These are phyloP conservation scores for Rutidosis leptorrhynchoides DNA, from an alignment of 129 eudicot genomes.

Conservation along the genomic window DNA sequence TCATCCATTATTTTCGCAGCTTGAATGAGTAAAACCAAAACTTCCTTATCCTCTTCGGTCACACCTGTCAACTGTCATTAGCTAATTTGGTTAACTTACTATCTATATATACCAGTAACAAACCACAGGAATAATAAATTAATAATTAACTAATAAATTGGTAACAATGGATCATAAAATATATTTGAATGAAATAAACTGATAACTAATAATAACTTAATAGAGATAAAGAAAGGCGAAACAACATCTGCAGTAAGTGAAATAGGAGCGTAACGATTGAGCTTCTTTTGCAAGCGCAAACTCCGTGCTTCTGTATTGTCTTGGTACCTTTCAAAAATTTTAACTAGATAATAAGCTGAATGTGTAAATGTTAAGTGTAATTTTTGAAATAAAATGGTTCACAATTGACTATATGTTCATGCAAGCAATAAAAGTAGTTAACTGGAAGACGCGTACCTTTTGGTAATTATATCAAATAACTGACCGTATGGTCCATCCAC, in stretches of 20 bases:
- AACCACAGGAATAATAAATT: not conserved
- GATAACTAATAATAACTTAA: not conserved
- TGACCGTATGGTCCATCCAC: constrained; percentile 76
- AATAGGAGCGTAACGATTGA: constrained; percentile 73
- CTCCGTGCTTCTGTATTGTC: constrained; percentile 47
- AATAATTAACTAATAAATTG: no score
- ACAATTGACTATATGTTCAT: no score
- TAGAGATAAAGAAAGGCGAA: constrained; percentile 7
- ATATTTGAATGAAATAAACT: not conserved
- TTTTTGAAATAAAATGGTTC: not conserved
- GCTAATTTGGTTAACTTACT: constrained; percentile 10
- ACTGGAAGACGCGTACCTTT: no score
- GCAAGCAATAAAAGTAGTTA: no score
- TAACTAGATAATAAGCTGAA: constrained; percentile 11
- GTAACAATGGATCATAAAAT: not conserved
- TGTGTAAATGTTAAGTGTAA: not conserved
- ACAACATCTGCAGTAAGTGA: constrained; percentile 81
- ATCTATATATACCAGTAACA: not conserved
- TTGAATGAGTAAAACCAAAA: constrained; percentile 52
- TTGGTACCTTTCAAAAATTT: constrained; percentile 55
- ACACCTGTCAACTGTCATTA: constrained; percentile 64
- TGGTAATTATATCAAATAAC: constrained; percentile 58
- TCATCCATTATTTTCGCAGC: constrained; percentile 78
- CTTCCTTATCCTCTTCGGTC: constrained; percentile 71
- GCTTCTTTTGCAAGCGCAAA: constrained; percentile 60